A percentile compares a stretch with the other conserved stretches of the same genome.
These are phyloP conservation scores for Blastobotrys proliferans DNA, from an alignment of 1,139 yeast species.

Conservation along the genomic window DNA sequence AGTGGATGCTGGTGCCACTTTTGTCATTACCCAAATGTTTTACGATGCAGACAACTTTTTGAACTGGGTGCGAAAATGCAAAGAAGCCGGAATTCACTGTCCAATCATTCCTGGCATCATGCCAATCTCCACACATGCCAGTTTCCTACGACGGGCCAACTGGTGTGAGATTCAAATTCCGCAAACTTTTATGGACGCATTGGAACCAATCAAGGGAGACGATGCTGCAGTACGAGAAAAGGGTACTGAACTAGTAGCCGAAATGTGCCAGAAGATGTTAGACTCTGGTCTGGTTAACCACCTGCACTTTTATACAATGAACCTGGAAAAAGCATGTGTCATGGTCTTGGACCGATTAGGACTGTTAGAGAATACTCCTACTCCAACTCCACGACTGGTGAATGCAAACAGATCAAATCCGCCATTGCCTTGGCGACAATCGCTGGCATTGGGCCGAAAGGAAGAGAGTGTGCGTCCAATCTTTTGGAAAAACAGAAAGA, in stretches of 20 bases:
- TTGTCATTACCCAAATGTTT: slow-evolving; percentile 88
- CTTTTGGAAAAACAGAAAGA: slow-evolving; percentile 93
- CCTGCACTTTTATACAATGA: slow-evolving; percentile 94
- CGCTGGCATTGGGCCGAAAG: slow-evolving; percentile 74
- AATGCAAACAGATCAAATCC: slow-evolving; percentile 20
- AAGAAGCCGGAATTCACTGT: slow-evolving; percentile 69
- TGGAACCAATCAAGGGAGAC: slow-evolving; percentile 86
- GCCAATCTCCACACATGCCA: slow-evolving; percentile 94
- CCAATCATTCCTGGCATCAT: slow-evolving; percentile 97
- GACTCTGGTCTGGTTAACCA: slow-evolving; percentile 74
- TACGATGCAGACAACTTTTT: slow-evolving; percentile 86
- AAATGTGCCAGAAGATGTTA: slow-evolving; percentile 72
- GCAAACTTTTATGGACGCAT: slow-evolving; percentile 57
- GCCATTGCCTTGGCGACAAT: slow-evolving; percentile 82
- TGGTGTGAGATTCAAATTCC: slow-evolving; percentile 91
- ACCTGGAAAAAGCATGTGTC: slow-evolving; percentile 82
- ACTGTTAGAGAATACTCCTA: slow-evolving; percentile 40
- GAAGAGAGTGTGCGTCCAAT: slow-evolving; percentile 89
- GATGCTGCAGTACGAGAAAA: slow-evolving; percentile 82
- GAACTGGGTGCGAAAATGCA: slow-evolving; percentile 69
- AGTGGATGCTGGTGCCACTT: slow-evolving; percentile 89
- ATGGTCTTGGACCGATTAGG: slow-evolving; percentile 79
- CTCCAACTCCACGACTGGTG: slow-evolving; percentile 16
- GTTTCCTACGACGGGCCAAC: slow-evolving; percentile 86
- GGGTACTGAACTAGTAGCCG: slow-evolving; percentile 79